Percentiles rank a stretch among this genome's conserved stretches.
phyloP scores from a whole-genome alignment of 148 eudicot species.

The Vaccinium myrtillus region DNA sequence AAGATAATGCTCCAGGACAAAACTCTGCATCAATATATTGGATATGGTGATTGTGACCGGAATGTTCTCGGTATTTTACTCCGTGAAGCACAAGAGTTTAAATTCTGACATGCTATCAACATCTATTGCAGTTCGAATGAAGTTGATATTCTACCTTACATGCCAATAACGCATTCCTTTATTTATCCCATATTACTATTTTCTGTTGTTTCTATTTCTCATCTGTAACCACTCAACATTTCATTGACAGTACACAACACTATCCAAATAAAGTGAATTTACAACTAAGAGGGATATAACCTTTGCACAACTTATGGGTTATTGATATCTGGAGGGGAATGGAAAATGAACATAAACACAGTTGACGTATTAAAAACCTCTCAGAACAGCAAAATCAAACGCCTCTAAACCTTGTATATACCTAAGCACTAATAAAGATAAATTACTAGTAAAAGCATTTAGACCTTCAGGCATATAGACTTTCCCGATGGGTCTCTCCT shows the following conservation, averaged over 20 bases:
- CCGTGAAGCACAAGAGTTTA: neutral
- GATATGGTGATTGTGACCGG: neutral
- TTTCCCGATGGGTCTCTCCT: neutral
- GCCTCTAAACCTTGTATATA: neutral
- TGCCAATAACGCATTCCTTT: neutral
- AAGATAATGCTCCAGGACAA: constrained; percentile 1
- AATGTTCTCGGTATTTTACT: neutral
- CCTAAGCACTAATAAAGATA: neutral
- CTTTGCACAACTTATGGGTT: neutral
- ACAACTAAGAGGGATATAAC: neutral
- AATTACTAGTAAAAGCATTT: neutral
- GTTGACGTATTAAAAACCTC: neutral
- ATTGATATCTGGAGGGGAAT: neutral
- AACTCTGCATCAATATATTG: neutral
- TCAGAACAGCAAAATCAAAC: neutral
- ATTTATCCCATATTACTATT: neutral
- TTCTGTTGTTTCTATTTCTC: neutral
- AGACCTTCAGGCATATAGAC: neutral
- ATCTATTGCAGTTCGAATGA: neutral
- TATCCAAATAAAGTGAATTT: neutral
- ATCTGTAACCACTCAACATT: neutral
- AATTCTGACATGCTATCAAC: neutral
- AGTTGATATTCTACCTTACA: neutral
- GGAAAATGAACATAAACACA: neutral
- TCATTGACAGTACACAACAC: neutral